Base-by-base conservation (phyloP, 2,329 filamentous ascomycete genomes). In the Diaporthe sp. region DNA sequence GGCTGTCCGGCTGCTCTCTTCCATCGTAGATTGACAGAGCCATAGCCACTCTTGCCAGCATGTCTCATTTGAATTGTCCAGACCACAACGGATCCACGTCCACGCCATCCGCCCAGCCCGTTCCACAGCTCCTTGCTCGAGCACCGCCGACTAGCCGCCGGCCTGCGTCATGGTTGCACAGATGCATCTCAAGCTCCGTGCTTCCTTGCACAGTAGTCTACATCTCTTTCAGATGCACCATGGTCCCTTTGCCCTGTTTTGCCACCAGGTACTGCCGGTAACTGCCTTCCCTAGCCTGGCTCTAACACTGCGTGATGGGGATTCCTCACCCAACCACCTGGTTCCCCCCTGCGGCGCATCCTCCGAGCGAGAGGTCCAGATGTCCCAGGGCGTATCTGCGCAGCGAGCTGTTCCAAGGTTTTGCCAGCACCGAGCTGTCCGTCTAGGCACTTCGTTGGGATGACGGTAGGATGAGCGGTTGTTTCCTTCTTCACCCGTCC, bases 91-190 rank as follows among this genome's bases (percentile, higher is more conserved):
- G 10, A 37, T 28, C 31, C 62, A 34, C 34, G 46, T 53, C 22
- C 34, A 55, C 34, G 31, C 49, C 62, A 68, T 68, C 62, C 46
- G 46, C 31, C 62, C 31, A 53, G 46, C 62, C 44, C 28, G 22
- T 37, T 37, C 22, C 42, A 37, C 42, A 39, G 31, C 62, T 49
- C 31, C 62, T 19, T 19, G 65, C 15, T 53, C 65, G 46, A 68
- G 31, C 65, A 53, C 65, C 42, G 46, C 65, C 49, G 49, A 9
- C 49, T 69, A 69, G 65, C 65, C 49, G 65, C 17, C 58, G 61
- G 46, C 34, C 34, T 73, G 46, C 71, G 71, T 73, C 71, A 73
- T 73, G 34, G 57, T 73, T 73, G 59, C 71, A 55, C 55, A 15
- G 42, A 39, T n/a, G 39, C 9, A n/a, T 10, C 17, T 46, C 58